phyloP scores from a whole-genome alignment of 148 eudicot species.

The Silene uniflora region DNA sequence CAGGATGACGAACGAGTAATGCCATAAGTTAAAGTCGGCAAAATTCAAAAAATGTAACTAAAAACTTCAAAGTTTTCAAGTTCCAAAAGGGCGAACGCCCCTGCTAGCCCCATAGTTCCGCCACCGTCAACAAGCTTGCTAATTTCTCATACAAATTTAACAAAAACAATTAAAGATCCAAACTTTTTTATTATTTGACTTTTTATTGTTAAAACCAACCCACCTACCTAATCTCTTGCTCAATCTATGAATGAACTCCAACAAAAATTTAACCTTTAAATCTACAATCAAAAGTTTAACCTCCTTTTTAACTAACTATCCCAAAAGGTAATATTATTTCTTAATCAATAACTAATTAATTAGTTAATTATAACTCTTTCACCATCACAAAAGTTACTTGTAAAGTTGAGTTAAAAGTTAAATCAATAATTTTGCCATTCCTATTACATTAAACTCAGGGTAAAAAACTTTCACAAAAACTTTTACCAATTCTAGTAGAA shows the following conservation, averaged over 20 bases:
- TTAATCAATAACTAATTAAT: not conserved
- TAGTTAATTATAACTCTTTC: slow-evolving; percentile 10
- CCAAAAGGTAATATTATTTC: slow-evolving; percentile 1
- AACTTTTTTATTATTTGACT: slow-evolving; percentile 6
- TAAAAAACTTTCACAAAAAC: not conserved
- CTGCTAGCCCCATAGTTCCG: too few species aligned
- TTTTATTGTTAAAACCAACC: not conserved
- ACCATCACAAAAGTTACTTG: slow-evolving; percentile 21
- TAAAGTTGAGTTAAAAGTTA: not conserved
- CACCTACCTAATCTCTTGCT: slow-evolving; percentile 4
- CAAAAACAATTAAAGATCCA: not conserved
- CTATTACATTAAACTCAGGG: not conserved
- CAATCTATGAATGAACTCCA: slow-evolving; percentile 1
- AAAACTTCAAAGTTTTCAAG: too few species aligned
- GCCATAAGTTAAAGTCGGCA: too few species aligned
- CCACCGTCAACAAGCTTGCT: slow-evolving; percentile 11
- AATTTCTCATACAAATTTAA: not conserved
- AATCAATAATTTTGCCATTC: slow-evolving; percentile 10
- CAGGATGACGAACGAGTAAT: too few species aligned
- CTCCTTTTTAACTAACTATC: slow-evolving; percentile 7
- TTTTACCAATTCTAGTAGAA: not conserved
- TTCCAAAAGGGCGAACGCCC: too few species aligned
- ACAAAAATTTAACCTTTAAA: slow-evolving; percentile 5
- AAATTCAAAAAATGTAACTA: too few species aligned
- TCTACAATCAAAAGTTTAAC: slow-evolving; percentile 4